Conservation (phyloP, 139 green algal species). For the Diplosphaera chodatii region DNA sequence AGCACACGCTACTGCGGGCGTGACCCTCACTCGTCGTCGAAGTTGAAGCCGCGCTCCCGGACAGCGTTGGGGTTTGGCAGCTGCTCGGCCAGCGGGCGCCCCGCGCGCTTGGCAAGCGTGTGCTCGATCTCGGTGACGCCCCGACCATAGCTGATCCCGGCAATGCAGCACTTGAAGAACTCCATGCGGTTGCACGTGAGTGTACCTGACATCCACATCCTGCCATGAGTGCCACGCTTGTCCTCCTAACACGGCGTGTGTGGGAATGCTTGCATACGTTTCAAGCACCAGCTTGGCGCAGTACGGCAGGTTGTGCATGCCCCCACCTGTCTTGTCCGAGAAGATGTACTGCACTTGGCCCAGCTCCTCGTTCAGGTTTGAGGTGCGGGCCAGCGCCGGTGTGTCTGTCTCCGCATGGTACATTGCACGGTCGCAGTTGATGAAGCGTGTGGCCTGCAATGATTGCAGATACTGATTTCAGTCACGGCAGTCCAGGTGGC, state of each 20-base stretch:
- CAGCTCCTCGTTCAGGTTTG: constrained; percentile 48
- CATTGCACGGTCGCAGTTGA: constrained; percentile 32
- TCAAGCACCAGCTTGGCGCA: neutral
- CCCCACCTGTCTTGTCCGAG: constrained; percentile 38
- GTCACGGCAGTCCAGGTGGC: too few relatives aligned
- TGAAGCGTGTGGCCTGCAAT: constrained; percentile 14
- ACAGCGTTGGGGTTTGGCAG: constrained; percentile 1
- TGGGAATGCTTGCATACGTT: too few relatives aligned
- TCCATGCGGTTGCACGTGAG: constrained; percentile 74
- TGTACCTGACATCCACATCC: too few relatives aligned
- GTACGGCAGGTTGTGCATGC: neutral
- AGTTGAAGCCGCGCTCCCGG: constrained; percentile 40
- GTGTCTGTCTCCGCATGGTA: constrained; percentile 31
- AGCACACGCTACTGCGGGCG: too few relatives aligned
- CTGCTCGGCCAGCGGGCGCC: constrained; percentile 13
- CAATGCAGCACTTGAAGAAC: constrained; percentile 90
- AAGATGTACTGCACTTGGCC: constrained; percentile 40
- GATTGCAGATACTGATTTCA: too few relatives aligned
- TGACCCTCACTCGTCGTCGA: neutral
- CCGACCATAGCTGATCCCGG: constrained; percentile 72
- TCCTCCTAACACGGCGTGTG: too few relatives aligned
- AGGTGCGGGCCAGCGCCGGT: constrained; percentile 29
- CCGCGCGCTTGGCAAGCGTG: constrained; percentile 32
- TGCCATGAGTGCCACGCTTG: too few relatives aligned
- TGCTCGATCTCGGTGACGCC: constrained; percentile 84